Evolutionary conservation across 2,329 filamentous ascomycete species (phyloP), one percentile per base, ranked within the genome.

Genomic region (Sphaceloma murrayae): DNA sequence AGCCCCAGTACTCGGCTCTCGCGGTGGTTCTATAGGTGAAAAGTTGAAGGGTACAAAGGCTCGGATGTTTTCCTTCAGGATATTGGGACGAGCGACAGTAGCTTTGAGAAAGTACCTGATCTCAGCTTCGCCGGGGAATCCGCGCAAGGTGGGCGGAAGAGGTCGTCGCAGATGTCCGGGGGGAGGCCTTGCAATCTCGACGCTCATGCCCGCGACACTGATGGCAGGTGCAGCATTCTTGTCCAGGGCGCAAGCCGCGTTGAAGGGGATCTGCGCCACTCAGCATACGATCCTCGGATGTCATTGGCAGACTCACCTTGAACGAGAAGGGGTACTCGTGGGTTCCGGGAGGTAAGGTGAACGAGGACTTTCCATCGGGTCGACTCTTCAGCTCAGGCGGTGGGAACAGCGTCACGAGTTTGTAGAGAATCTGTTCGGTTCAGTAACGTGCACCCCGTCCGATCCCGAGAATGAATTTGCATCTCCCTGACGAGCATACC

Each of bases 71-170:
- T 94, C 87, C 58, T 89, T 89, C 63, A 93, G 85, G 48, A 95
- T 73, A 10, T 83, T 80, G 0, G 87, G 86, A n/a, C 87, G 73
- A 56, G 87, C 85, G 4, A 96, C 79, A 0, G 91, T 96, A n/a
- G 83, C 86, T 62, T 98, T 98, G 58, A 96, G 74, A 59, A 85
- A 98, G 64, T 98, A 98, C 53, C 80, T 76, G 48, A 96, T 88
- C 63, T 94, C 87, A 16, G 88, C 89, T 61, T 88, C 78, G 22
- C 81, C 82, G 0, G 85, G 85, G 52, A 91, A 88, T 2, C 85
- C 86, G n/a, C 75, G 84, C 44, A 96, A 67, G 3, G 87, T 93
- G 0, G 91, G 91, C 4, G 91, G 91, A 8, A 98, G 70, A 0
- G 88, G 94, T 53, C 79, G 78, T 57, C 83, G 91, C 51, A 91